Percentiles rank a stretch among this genome's conserved stretches.
phyloP scores from a whole-genome alignment of 495 filamentous ascomycete species.

The Daldinia vernicosa region DNA sequence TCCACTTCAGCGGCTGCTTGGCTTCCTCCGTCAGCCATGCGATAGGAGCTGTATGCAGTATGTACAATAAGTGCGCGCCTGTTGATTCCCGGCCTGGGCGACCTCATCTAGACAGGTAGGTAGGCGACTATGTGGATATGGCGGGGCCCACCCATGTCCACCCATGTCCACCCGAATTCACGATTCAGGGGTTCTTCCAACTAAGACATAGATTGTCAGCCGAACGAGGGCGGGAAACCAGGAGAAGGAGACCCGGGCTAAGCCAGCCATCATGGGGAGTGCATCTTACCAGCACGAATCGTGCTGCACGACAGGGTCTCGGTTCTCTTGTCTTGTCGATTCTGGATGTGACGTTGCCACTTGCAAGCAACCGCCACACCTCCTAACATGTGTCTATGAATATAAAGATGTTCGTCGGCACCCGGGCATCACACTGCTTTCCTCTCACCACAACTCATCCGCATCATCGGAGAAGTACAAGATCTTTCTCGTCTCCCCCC shows the following conservation, averaged over 20 bases:
- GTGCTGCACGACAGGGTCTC: slow-evolving; percentile 3
- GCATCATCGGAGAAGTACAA: slow-evolving; percentile 22
- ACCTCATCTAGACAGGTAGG: slow-evolving; percentile 10
- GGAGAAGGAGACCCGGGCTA: slow-evolving; percentile 15
- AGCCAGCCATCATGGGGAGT: slow-evolving; percentile 39
- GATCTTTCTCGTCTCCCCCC: slow-evolving; percentile 39
- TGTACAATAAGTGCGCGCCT: neutral
- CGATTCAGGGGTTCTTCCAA: slow-evolving; percentile 32
- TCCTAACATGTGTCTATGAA: slow-evolving; percentile 5
- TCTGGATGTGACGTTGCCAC: slow-evolving; percentile 35
- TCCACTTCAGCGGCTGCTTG: slow-evolving; percentile 28
- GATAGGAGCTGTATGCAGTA: neutral
- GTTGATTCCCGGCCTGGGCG: slow-evolving; percentile 9
- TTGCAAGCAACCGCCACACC: slow-evolving; percentile 5
- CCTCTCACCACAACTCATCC: slow-evolving; percentile 23
- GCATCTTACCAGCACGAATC: slow-evolving; percentile 6
- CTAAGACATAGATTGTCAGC: slow-evolving; percentile 35
- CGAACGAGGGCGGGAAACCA: slow-evolving; percentile 22
- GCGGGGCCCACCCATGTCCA: slow-evolving; percentile 26
- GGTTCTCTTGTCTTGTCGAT: neutral
- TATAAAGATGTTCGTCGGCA: slow-evolving; percentile 35
- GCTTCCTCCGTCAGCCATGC: slow-evolving; percentile 9
- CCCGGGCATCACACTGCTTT: slow-evolving; percentile 14
- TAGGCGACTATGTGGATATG: slow-evolving; percentile 20
- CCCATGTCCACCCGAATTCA: slow-evolving; percentile 34